Evolutionary conservation across 208 protist species (phyloP).

Genomic region (Crithidia bombi): DNA sequence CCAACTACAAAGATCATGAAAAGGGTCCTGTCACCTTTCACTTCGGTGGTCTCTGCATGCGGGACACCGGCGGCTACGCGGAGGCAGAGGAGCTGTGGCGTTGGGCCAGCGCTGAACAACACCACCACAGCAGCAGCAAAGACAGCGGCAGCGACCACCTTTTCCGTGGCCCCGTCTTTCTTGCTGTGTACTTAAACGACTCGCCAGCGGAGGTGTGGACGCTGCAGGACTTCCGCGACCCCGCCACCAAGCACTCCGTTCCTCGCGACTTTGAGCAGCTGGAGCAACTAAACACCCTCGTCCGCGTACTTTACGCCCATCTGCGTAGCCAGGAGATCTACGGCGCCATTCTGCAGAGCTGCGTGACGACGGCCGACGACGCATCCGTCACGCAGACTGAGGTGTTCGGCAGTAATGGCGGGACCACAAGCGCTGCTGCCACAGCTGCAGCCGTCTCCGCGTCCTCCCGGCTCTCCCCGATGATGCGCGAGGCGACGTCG

Average conservation of each 20-base stretch:
- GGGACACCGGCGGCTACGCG: slow-evolving; percentile 42
- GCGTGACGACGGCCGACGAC: slow-evolving; percentile 25
- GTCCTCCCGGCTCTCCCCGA: slow-evolving; percentile 17
- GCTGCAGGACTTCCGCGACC: slow-evolving; percentile 53
- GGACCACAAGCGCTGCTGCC: neutral
- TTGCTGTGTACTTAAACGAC: slow-evolving; percentile 43
- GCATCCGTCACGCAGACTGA: slow-evolving; percentile 6
- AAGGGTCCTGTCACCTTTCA: slow-evolving; percentile 35
- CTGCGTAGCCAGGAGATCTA: slow-evolving; percentile 49
- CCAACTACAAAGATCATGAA: slow-evolving; percentile 37
- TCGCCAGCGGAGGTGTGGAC: slow-evolving; percentile 50
- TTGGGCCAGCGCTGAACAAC: slow-evolving; percentile 5
- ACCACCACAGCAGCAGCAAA: neutral
- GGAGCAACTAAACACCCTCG: slow-evolving; percentile 45
- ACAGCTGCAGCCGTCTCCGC: neutral
- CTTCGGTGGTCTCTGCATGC: slow-evolving; percentile 49
- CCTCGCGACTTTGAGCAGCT: slow-evolving; percentile 43
- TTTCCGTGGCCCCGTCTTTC: slow-evolving; percentile 43
- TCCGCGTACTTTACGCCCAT: slow-evolving; percentile 49
- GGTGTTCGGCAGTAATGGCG: neutral
- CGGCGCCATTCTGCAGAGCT: slow-evolving; percentile 38
- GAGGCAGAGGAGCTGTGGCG: slow-evolving; percentile 47
- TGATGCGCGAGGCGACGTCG: slow-evolving; percentile 9
- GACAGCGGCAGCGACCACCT: neutral
- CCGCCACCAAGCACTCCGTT: slow-evolving; percentile 42